These are phyloP conservation scores for Esteya vermicola DNA, from an alignment of 2,329 filamentous ascomycete species.

Conservation along the genomic window DNA sequence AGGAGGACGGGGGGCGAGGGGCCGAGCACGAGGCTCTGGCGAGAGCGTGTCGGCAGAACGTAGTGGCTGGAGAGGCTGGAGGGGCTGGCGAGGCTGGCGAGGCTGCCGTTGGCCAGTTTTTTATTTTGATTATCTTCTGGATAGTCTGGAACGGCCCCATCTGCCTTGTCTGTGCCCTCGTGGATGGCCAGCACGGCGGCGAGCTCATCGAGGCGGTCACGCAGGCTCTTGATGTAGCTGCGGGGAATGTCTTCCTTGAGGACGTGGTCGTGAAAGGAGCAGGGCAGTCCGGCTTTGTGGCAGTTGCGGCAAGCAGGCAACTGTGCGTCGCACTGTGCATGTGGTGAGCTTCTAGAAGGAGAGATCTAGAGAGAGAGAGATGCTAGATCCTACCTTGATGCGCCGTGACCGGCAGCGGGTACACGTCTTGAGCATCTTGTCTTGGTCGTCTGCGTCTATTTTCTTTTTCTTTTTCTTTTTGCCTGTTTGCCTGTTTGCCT, in stretches of 20 bases:
- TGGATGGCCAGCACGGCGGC: background rate
- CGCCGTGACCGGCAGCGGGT: conserved; percentile 1
- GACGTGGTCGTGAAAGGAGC: conserved; percentile 2
- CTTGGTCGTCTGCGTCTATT: background rate
- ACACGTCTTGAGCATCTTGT: conserved; percentile 1
- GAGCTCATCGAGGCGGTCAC: conserved; percentile 1
- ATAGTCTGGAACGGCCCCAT: background rate
- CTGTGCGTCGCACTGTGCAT: conserved; percentile 2
- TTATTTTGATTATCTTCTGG: too few species aligned
- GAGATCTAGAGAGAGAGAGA: background rate
- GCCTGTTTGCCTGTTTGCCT: background rate
- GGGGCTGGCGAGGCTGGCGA: background rate
- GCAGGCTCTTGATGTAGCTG: conserved; percentile 4
- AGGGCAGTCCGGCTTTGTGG: conserved; percentile 1
- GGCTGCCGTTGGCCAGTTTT: too few species aligned
- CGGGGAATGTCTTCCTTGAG: background rate
- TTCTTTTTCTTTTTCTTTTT: background rate
- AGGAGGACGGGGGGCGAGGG: background rate
- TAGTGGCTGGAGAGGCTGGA: background rate
- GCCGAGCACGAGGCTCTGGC: background rate
- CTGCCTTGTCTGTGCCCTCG: background rate
- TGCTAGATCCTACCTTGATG: background rate
- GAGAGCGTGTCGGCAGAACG: background rate
- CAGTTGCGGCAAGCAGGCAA: conserved; percentile 2
- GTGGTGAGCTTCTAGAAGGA: background rate